Conservation (phyloP, 805 yeast genomes). For the Cyberlindnera bimundalis region DNA sequence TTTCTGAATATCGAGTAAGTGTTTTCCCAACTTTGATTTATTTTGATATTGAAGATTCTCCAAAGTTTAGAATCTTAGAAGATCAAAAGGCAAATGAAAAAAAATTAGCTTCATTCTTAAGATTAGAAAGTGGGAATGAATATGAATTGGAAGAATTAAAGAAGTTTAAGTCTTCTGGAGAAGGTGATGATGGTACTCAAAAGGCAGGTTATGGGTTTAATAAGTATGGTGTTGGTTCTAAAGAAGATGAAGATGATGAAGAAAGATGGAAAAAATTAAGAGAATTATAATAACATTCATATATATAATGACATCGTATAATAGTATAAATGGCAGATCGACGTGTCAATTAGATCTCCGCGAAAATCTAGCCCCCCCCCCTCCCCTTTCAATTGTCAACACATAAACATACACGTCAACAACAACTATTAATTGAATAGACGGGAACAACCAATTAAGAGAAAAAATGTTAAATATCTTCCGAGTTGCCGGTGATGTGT, state of each 20-base stretch:
- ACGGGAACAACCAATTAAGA: background rate
- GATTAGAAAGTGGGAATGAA: conserved; percentile 27
- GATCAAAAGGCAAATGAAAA: conserved; percentile 25
- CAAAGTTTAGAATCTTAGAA: conserved; percentile 12
- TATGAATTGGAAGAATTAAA: conserved; percentile 14
- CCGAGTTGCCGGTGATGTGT: conserved; percentile 62
- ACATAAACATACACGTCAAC: conserved; percentile 7
- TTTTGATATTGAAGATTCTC: conserved; percentile 20
- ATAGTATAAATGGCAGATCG: background rate
- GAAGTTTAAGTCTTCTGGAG: conserved; percentile 15
- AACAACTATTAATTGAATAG: background rate
- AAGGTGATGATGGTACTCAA: conserved; percentile 11
- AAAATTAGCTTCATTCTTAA: conserved; percentile 27
- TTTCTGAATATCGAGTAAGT: conserved; percentile 28
- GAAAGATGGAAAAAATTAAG: conserved; percentile 22
- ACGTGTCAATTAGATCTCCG: conserved; percentile 1
- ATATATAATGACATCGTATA: background rate
- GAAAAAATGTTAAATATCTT: conserved; percentile 37
- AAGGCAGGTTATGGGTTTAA: conserved; percentile 11
- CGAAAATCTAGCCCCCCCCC: background rate
- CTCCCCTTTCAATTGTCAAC: too few relatives aligned
- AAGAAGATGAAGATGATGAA: conserved; percentile 18
- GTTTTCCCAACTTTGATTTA: conserved; percentile 32
- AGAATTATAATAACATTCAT: conserved; percentile 16
- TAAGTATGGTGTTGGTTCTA: conserved; percentile 16